phyloP scores from a whole-genome alignment of 2,329 filamentous ascomycete species.

The Graphilbum fragrans region DNA sequence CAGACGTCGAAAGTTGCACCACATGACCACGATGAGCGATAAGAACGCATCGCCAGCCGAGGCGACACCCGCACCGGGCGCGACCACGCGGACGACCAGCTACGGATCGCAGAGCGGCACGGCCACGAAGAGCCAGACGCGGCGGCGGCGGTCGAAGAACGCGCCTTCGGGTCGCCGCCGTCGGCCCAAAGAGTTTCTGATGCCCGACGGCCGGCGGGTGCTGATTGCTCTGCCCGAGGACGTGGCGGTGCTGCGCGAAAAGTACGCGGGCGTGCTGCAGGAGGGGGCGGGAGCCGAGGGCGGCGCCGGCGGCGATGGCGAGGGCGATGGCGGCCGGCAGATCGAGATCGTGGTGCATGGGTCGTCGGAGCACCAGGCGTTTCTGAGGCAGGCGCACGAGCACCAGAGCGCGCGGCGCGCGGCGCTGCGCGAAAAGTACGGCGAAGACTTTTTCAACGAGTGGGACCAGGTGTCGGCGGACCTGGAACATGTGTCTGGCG shows the following conservation, averaged over 20 bases:
- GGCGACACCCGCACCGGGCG: background rate
- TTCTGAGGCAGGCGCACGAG: constrained; percentile 35
- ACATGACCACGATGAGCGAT: background rate
- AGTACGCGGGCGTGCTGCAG: constrained; percentile 22
- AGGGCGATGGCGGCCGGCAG: constrained; percentile 15
- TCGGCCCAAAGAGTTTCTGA: constrained; percentile 37
- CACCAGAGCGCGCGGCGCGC: constrained; percentile 38
- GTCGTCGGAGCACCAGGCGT: constrained; percentile 30
- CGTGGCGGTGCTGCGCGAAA: constrained; percentile 30
- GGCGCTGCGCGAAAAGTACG: constrained; percentile 34
- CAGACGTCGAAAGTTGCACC: background rate
- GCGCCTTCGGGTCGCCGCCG: constrained; percentile 11
- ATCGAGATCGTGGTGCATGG: constrained; percentile 49
- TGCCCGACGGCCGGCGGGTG: constrained; percentile 42
- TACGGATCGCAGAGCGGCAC: background rate
- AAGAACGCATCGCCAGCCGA: too few species aligned
- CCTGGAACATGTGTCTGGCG: constrained; percentile 35
- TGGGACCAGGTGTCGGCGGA: constrained; percentile 43
- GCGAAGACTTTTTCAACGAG: constrained; percentile 34
- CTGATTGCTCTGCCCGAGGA: constrained; percentile 47
- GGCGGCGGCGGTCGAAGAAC: background rate
- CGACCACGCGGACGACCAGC: background rate
- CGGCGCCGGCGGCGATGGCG: background rate
- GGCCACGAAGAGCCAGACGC: background rate
- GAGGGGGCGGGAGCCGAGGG: constrained; percentile 9